Conservation (phyloP, 495 filamentous ascomycete species). For the Aspergillus biplanus region DNA sequence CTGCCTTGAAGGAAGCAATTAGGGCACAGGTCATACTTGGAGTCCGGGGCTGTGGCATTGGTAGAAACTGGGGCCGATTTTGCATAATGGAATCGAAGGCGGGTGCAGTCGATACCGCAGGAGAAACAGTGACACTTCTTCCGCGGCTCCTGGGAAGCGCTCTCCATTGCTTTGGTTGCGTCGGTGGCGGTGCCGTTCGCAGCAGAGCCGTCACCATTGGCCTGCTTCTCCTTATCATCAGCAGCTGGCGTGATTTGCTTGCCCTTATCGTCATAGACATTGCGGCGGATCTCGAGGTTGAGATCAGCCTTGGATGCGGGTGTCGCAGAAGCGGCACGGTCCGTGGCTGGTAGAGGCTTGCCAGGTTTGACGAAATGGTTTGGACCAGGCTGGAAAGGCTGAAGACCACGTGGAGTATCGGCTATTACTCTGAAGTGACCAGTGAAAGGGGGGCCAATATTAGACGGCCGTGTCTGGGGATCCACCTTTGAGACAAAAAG, state of each 20-base stretch:
- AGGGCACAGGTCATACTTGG: conserved; percentile 85
- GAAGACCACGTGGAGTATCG: conserved; percentile 92
- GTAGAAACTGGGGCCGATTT: conserved; percentile 60
- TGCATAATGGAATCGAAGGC: conserved; percentile 84
- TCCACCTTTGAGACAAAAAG: conserved; percentile 73
- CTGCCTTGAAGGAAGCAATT: conserved; percentile 84
- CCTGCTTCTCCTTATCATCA: conserved; percentile 65
- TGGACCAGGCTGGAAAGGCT: conserved; percentile 89
- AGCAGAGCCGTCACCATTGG: conserved; percentile 71
- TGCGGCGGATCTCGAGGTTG: conserved; percentile 88
- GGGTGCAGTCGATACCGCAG: conserved; percentile 91
- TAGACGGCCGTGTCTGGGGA: conserved; percentile 89
- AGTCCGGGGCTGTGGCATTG: conserved; percentile 59
- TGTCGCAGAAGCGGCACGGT: conserved; percentile 72
- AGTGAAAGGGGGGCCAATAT: conserved; percentile 94
- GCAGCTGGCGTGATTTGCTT: conserved; percentile 71
- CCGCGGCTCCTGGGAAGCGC: conserved; percentile 59
- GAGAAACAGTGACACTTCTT: conserved; percentile 82
- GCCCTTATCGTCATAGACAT: conserved; percentile 91
- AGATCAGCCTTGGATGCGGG: conserved; percentile 75
- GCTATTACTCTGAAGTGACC: conserved; percentile 94
- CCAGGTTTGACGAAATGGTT: conserved; percentile 73
- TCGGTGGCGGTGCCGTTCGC: conserved; percentile 60
- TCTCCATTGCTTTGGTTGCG: conserved; percentile 62
- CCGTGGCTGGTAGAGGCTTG: conserved; percentile 70